Conservation (phyloP, 179 eudicot genomes). For the Dionaea muscipula region DNA sequence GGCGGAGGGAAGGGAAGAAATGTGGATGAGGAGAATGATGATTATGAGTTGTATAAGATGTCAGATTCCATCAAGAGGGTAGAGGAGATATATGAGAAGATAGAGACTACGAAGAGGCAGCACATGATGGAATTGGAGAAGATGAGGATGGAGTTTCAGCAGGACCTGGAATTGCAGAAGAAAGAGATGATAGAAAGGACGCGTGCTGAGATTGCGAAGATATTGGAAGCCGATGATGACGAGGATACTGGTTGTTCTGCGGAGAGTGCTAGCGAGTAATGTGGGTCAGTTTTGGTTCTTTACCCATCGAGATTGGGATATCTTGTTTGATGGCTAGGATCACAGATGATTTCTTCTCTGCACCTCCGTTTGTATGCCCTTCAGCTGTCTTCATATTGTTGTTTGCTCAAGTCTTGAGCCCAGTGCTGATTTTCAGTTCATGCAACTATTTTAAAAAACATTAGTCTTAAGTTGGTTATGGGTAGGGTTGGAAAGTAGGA, state of each 20-base stretch:
- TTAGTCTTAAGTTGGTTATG: no score
- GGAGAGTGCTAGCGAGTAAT: slow-evolving; percentile 42
- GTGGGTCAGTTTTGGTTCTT: no score
- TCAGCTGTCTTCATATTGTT: no score
- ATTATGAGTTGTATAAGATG: slow-evolving; percentile 32
- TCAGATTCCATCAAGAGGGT: slow-evolving; percentile 71
- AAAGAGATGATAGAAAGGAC: slow-evolving; percentile 75
- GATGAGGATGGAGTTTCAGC: slow-evolving; percentile 75
- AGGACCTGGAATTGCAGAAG: slow-evolving; percentile 79
- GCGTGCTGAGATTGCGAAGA: slow-evolving; percentile 56
- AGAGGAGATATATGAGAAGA: slow-evolving; percentile 84
- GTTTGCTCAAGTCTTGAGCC: no score
- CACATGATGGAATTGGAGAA: slow-evolving; percentile 90
- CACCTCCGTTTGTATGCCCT: no score
- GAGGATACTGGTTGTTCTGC: slow-evolving; percentile 37
- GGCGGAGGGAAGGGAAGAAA: slow-evolving; percentile 10
- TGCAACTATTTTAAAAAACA: no score
- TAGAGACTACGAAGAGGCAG: slow-evolving; percentile 56
- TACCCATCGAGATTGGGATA: no score
- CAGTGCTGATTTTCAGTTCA: no score
- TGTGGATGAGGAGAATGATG: slow-evolving; percentile 19
- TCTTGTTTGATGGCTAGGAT: no score
- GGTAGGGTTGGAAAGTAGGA: no score
- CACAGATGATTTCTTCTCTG: no score
- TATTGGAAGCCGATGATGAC: slow-evolving; percentile 34